Conservation (phyloP, 176 grass and related monocot genomes). For the Cocos nucifera region DNA sequence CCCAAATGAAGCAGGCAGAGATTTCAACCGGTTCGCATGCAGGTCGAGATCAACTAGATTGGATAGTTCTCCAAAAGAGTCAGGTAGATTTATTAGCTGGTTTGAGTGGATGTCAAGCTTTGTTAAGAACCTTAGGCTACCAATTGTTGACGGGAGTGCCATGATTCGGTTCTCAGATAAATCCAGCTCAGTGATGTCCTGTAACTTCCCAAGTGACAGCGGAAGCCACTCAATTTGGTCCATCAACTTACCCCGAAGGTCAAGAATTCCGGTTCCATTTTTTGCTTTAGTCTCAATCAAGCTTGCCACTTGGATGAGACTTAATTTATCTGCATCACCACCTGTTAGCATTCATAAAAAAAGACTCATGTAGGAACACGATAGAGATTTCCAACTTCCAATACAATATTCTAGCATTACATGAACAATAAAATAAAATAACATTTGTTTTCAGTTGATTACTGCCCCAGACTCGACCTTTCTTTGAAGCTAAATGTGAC, state of each 20-base stretch:
- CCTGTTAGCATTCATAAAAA: conserved; percentile 4
- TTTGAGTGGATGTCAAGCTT: conserved; percentile 95
- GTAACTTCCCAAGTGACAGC: conserved; percentile 79
- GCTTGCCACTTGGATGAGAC: conserved; percentile 93
- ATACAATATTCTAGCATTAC: too few relatives aligned
- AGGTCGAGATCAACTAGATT: conserved; percentile 73
- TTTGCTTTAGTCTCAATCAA: conserved; percentile 88
- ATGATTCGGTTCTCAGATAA: conserved; percentile 87
- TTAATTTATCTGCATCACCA: conserved; percentile 52
- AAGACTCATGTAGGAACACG: too few relatives aligned
- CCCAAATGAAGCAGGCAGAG: conserved; percentile 72
- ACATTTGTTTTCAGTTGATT: too few relatives aligned
- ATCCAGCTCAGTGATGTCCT: conserved; percentile 72
- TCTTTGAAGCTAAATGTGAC: too few relatives aligned
- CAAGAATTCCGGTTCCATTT: conserved; percentile 49
- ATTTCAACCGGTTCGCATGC: conserved; percentile 65
- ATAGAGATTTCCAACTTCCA: too few relatives aligned
- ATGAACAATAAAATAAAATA: too few relatives aligned
- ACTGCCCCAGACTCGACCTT: too few relatives aligned
- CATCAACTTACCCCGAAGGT: conserved; percentile 70
- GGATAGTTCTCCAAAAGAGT: conserved; percentile 82
- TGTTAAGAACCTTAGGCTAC: conserved; percentile 62
- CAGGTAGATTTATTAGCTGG: conserved; percentile 76
- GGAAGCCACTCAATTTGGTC: conserved; percentile 98
- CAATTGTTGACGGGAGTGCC: conserved; percentile 69